Percentiles rank a stretch among this genome's conserved stretches.
Evolutionary conservation across 2,329 filamentous ascomycete species (phyloP).

Genomic region (Pestalotiopsis sp.): DNA sequence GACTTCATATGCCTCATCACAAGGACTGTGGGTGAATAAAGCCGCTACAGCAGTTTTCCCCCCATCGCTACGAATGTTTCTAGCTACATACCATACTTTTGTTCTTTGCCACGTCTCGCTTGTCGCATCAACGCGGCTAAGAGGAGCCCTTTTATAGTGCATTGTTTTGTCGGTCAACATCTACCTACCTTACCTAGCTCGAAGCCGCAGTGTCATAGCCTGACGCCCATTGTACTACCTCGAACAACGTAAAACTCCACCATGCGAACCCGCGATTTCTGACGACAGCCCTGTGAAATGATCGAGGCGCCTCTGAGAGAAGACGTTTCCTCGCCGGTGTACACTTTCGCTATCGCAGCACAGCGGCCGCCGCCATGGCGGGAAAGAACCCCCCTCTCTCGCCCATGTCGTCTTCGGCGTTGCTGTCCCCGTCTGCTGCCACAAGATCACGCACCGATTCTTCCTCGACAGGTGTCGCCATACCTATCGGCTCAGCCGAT

Average conservation of each 20-base stretch:
- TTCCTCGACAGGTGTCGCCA: conserved; percentile 45
- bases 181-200: not conserved
- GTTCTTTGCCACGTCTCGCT: not conserved
- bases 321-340: not conserved
- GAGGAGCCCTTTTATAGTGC: not conserved
- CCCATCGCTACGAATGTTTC: not conserved
- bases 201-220: not conserved
- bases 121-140: not conserved
- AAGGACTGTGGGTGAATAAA: not conserved
- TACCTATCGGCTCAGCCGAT: conserved; percentile 49
- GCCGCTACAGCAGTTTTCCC: not conserved
- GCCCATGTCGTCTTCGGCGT: conserved; percentile 39
- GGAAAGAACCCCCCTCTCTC: conserved; percentile 25
- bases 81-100: not conserved
- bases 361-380: conserved; percentile 28
- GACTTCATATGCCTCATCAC: not conserved
- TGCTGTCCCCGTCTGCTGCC: conserved; percentile 28
- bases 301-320: not conserved
- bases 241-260: not conserved
- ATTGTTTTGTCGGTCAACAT: not conserved
- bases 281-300: not conserved
- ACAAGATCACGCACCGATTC: conserved; percentile 41
- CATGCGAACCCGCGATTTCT: not conserved
- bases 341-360: conserved; percentile 10
- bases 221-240: not conserved